Evolutionary conservation across 805 yeast genomes (phyloP).

Genomic region (Zygoascus biomembranicola): DNA sequence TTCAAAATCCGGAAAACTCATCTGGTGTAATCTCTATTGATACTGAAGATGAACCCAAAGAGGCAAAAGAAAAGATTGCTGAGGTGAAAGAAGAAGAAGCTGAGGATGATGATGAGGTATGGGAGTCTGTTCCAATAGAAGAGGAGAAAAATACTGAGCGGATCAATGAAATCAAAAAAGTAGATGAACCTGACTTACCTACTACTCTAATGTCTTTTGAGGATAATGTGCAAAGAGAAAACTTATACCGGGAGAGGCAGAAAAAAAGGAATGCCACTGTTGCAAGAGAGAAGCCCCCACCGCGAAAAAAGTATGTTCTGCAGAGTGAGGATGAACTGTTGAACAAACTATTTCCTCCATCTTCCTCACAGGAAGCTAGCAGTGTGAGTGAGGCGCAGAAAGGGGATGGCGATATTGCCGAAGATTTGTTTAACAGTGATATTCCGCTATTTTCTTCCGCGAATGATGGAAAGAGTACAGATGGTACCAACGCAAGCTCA

Average conservation of each 20-base stretch:
- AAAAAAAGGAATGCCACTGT: neutral
- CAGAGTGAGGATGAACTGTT: neutral
- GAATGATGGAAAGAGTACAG: neutral
- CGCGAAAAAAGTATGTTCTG: neutral
- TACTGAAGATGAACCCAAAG: constrained; percentile 16
- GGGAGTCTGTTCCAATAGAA: constrained; percentile 59
- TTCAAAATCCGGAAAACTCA: constrained; percentile 33
- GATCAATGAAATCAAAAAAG: neutral
- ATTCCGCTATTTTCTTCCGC: constrained; percentile 1
- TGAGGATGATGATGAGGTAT: constrained; percentile 37
- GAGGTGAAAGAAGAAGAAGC: constrained; percentile 31
- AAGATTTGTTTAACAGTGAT: neutral
- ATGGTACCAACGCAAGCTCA: neutral
- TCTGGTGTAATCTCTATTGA: constrained; percentile 11
- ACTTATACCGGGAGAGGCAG: constrained; percentile 13
- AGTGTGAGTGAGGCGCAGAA: neutral
- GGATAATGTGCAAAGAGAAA: constrained; percentile 18
- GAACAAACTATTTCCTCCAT: neutral
- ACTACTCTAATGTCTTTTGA: constrained; percentile 19
- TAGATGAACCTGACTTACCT: constrained; percentile 4
- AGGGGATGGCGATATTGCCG: neutral
- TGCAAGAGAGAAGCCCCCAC: neutral
- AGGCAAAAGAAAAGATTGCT: neutral
- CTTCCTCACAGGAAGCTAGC: neutral
- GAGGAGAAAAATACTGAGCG: constrained; percentile 5